Conservation (phyloP, 345 rosid species). For the Camelina sativa region DNA sequence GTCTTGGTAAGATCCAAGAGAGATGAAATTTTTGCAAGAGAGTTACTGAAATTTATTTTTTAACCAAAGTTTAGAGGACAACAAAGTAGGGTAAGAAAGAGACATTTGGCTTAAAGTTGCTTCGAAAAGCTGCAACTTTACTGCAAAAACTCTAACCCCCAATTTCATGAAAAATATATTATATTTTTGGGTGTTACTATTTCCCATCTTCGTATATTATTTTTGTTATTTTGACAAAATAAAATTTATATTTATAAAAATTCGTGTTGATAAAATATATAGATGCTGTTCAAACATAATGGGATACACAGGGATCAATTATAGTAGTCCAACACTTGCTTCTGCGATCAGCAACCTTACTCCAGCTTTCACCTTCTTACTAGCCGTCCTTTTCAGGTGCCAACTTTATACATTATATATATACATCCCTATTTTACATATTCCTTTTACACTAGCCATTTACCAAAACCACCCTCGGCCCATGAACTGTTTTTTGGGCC, state of each 20-base stretch:
- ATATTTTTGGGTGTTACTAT: background rate
- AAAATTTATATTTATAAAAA: background rate
- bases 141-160: slow-evolving; percentile 18
- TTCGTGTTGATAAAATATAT: slow-evolving; percentile 6
- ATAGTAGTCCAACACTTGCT: slow-evolving; percentile 89
- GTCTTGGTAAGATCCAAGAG: slow-evolving; percentile 1
- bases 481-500: slow-evolving; percentile 21
- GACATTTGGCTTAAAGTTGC: slow-evolving; percentile 34
- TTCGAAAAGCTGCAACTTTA: slow-evolving; percentile 41
- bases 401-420: background rate
- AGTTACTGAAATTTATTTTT: slow-evolving; percentile 13
- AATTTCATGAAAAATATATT: background rate
- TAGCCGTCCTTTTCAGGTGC: slow-evolving; percentile 81
- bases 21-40: slow-evolving; percentile 14
- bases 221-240: background rate
- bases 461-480: slow-evolving; percentile 30
- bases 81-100: background rate
- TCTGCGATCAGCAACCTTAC: slow-evolving; percentile 96
- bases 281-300: slow-evolving; percentile 82
- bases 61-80: slow-evolving; percentile 2
- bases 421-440: background rate
- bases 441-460: slow-evolving; percentile 27
- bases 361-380: slow-evolving; percentile 93
- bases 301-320: slow-evolving; percentile 86
- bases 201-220: slow-evolving; percentile 3